Base-by-base conservation (phyloP, 805 yeast species). In the Candida bentonensis region DNA sequence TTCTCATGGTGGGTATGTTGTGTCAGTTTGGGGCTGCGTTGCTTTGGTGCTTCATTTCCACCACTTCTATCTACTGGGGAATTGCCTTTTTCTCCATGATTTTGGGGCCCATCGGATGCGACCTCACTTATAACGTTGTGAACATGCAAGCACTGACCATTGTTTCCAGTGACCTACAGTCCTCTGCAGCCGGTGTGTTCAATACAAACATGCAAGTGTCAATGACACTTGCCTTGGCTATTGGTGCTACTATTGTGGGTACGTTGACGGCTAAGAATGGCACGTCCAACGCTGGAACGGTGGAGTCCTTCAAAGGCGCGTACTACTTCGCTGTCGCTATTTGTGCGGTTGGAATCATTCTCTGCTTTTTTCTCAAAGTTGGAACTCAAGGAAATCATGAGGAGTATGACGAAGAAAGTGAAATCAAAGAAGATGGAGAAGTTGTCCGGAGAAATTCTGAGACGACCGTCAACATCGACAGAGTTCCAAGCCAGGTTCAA, bases 121-220 rank as follows among this genome's bases (percentile, higher is more conserved):
- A 72, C 53, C 50, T 72, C 3, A 54, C 66, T 15, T 72, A 66
- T 49, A 71, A 71, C 49, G 70, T 72, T 5, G 62, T 65, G 22
- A 71, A 68, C 45, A 55, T 71, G 53, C 64, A 66, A 28, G 58
- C 72, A 1, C 53, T 70, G 34, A 60, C 66, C 3, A 58, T 72
- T 1, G 73, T 72, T 13, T 59, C 64, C 22, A 52, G 53, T 28
- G 45, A 54, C 15, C 52, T 66, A 21, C 74, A 70, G 46, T 63
- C 70, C 41, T 53, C 71, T 13, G 76, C 74, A 3, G 72, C 72
- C 3, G 74, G 75, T 15, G 59, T 70, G 2, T 70, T 71, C 49
- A 71, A 68, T 48, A 71, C 74, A 1, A 55, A 65, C 28, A 49
- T 62, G 22, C 73, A 69, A 45, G 47, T 72, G 23, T 57, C 70